These are phyloP conservation scores for Debaryomyces singareniensis DNA, from an alignment of 1,139 yeast genomes.

Conservation along the genomic window DNA sequence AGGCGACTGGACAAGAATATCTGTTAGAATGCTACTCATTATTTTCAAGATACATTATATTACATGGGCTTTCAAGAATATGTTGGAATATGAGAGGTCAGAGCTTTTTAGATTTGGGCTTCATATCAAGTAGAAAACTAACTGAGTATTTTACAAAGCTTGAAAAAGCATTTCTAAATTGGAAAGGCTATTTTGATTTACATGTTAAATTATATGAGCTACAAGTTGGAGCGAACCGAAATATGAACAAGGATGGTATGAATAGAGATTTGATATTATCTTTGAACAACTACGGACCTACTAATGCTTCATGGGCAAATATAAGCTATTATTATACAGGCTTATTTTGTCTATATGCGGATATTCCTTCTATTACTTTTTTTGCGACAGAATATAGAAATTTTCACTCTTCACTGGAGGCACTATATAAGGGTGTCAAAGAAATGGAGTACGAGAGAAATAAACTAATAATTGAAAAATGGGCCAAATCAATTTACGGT, in stretches of 20 bases:
- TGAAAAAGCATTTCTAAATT: constrained; percentile 26
- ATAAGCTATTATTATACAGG: constrained; percentile 11
- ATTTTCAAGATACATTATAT: constrained; percentile 28
- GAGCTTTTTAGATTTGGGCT: constrained; percentile 5
- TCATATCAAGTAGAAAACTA: constrained; percentile 18
- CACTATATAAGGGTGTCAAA: constrained; percentile 3
- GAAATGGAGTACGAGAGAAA: constrained; percentile 9
- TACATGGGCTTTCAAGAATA: constrained; percentile 32
- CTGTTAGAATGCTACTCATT: constrained; percentile 30
- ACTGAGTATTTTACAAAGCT: constrained; percentile 20
- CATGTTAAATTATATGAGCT: constrained; percentile 20
- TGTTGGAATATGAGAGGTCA: constrained; percentile 23
- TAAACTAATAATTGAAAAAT: constrained; percentile 9
- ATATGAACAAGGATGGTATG: constrained; percentile 1
- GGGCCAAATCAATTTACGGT: constrained; percentile 16
- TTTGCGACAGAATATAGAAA: constrained; percentile 8
- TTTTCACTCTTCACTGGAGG: constrained; percentile 5
- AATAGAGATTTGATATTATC: constrained; percentile 3
- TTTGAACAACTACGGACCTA: constrained; percentile 14
- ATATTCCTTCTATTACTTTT: constrained; percentile 3
- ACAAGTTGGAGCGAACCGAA: background rate
- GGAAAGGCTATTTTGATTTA: constrained; percentile 34
- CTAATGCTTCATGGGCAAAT: constrained; percentile 17
- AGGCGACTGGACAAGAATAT: constrained; percentile 26
- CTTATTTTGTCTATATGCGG: constrained; percentile 11